A percentile compares a stretch with the other conserved stretches of the same genome.
These are phyloP conservation scores for Penicillium sp. DNA, from an alignment of 2,329 filamentous ascomycete species.

Conservation along the genomic window DNA sequence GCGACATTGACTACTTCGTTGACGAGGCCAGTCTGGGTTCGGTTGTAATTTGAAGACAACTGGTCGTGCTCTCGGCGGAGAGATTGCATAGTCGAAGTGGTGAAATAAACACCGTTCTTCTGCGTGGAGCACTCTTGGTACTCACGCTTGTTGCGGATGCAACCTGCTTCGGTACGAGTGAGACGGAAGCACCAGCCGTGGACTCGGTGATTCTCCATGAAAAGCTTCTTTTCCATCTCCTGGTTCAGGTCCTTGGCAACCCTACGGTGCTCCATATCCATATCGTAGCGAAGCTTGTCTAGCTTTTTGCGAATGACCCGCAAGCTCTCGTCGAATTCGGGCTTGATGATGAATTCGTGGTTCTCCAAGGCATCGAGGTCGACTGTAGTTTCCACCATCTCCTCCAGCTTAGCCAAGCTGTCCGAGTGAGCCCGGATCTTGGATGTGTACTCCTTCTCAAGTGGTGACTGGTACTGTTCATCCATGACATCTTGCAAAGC, in stretches of 20 bases:
- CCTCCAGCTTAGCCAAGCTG: constrained; percentile 79
- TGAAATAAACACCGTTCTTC: constrained; percentile 99
- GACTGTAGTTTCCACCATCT: constrained; percentile 98
- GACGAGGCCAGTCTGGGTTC: constrained; percentile 87
- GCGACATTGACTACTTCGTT: constrained; percentile 90
- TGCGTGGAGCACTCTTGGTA: constrained; percentile 97
- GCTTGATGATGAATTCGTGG: constrained; percentile 98
- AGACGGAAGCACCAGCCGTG: constrained; percentile 96
- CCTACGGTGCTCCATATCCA: constrained; percentile 74
- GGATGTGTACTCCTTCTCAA: constrained; percentile 82
- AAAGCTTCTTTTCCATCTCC: constrained; percentile 97
- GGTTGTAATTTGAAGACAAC: constrained; percentile 89
- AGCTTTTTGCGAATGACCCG: constrained; percentile 87
- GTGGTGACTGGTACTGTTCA: constrained; percentile 80
- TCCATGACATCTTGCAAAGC: constrained; percentile 94
- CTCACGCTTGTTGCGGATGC: constrained; percentile 83
- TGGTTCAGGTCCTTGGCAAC: constrained; percentile 80
- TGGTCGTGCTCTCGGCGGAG: constrained; percentile 91
- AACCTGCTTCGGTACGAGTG: constrained; percentile 84
- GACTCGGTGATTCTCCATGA: constrained; percentile 91
- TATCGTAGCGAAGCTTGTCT: constrained; percentile 76
- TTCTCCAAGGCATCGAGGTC: constrained; percentile 93
- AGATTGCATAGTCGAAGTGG: constrained; percentile 74
- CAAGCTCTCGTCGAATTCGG: constrained; percentile 89
- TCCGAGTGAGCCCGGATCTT: constrained; percentile 76